phyloP scores from a whole-genome alignment of 306 rosid species.

The Hippophae gyantsensis region DNA sequence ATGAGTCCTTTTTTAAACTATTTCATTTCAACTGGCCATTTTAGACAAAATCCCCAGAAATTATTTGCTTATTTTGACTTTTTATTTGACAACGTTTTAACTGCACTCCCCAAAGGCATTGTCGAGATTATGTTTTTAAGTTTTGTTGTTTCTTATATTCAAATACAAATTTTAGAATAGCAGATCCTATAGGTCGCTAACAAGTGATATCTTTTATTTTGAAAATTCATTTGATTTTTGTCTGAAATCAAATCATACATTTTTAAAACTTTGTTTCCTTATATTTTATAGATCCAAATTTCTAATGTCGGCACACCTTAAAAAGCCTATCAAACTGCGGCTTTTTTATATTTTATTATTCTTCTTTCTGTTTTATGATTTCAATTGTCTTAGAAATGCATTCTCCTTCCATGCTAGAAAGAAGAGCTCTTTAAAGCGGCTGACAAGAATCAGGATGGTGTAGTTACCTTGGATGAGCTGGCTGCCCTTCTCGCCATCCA shows the following conservation, averaged over 20 bases:
- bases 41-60: too few species aligned
- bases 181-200: slow-evolving; percentile 1
- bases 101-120: too few species aligned
- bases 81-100: too few species aligned
- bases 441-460: slow-evolving; percentile 81
- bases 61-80: not conserved
- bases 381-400: slow-evolving; percentile 14
- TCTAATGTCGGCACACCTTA: slow-evolving; percentile 3
- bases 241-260: slow-evolving; percentile 9
- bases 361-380: slow-evolving; percentile 4
- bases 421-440: slow-evolving; percentile 88
- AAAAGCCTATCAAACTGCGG: slow-evolving; percentile 10
- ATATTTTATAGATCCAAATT: slow-evolving; percentile 6
- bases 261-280: not conserved
- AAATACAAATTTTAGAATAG: not conserved
- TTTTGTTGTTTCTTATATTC: too few species aligned
- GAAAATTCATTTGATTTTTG: not conserved
- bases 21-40: too few species aligned
- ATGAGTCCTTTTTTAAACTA: too few species aligned
- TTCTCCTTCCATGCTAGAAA: slow-evolving; percentile 51
- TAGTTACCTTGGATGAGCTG: slow-evolving; percentile 86
- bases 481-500: slow-evolving; percentile 77
- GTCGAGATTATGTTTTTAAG: too few species aligned
- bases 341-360: slow-evolving; percentile 5
- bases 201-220: slow-evolving; percentile 1